These are phyloP conservation scores for Candida gorgasii DNA, from an alignment of 805 yeast genomes.

Conservation along the genomic window DNA sequence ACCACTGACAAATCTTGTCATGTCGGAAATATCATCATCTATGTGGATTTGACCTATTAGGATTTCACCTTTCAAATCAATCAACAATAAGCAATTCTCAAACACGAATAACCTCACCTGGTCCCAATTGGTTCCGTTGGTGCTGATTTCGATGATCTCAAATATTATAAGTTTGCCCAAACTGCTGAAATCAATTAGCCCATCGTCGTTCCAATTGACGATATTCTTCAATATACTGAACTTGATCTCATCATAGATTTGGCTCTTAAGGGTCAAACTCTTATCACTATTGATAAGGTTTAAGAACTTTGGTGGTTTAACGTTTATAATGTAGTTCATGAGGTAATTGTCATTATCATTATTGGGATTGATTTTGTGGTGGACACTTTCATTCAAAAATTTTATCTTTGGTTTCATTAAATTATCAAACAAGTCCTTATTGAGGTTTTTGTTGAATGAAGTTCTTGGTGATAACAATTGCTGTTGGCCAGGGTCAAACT, in stretches of 20 bases:
- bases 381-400: conserved; percentile 10
- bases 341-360: conserved; percentile 10
- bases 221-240: conserved; percentile 10
- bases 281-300: conserved; percentile 13
- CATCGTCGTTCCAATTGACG: conserved; percentile 12
- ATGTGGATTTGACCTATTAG: conserved; percentile 45
- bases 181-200: conserved; percentile 13
- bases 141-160: conserved; percentile 44
- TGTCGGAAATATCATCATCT: conserved; percentile 34
- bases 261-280: conserved; percentile 12
- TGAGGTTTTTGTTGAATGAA: conserved; percentile 17
- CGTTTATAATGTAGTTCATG: conserved; percentile 20
- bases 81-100: conserved; percentile 27
- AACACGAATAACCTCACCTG: conserved; percentile 33
- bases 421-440: conserved; percentile 16
- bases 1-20: conserved; percentile 21
- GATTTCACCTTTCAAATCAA: conserved; percentile 43
- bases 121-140: conserved; percentile 47
- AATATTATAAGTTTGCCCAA: conserved; percentile 36
- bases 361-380: conserved; percentile 6
- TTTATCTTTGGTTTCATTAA: conserved; percentile 17
- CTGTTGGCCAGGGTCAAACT: conserved; percentile 3
- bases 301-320: conserved; percentile 23
- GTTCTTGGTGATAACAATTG: conserved; percentile 19
- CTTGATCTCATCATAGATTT: conserved; percentile 17